Percentiles rank a stretch among this genome's conserved stretches.
Evolutionary conservation across 2,329 filamentous ascomycete species (phyloP).

Genomic region (Chlorencoelia australis): DNA sequence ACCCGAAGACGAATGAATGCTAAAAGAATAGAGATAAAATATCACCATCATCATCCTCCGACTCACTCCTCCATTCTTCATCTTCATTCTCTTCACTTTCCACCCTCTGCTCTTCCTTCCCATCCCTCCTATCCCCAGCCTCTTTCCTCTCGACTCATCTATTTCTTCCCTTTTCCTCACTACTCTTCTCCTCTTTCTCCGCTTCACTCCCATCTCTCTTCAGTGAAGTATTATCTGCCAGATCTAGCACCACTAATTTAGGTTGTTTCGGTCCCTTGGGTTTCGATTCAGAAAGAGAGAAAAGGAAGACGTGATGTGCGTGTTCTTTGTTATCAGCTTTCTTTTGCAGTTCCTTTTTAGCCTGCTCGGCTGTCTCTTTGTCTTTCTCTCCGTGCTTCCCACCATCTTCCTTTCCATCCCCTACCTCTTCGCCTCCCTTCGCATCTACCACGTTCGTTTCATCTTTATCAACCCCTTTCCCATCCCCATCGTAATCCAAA

Average conservation of each 20-base stretch:
- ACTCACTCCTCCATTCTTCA: conserved; percentile 6
- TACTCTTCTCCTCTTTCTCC: too few relatives aligned
- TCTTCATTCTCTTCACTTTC: conserved; percentile 3
- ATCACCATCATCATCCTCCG: conserved; percentile 1
- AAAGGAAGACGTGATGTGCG: too few relatives aligned
- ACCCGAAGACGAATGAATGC: background rate
- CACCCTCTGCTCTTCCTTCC: background rate
- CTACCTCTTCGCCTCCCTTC: conserved; percentile 1
- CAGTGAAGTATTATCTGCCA: too few relatives aligned
- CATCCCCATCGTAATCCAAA: conserved; percentile 31
- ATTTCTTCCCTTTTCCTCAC: conserved; percentile 8
- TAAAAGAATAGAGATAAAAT: too few relatives aligned
- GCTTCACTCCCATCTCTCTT: conserved; percentile 2
- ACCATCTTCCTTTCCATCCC: conserved; percentile 5
- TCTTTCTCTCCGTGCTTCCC: too few relatives aligned
- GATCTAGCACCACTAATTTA: too few relatives aligned
- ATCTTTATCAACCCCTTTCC: conserved; percentile 9
- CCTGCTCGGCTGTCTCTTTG: too few relatives aligned
- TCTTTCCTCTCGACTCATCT: conserved; percentile 12
- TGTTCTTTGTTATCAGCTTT: too few relatives aligned
- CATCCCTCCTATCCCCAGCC: background rate
- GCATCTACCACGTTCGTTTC: conserved; percentile 1
- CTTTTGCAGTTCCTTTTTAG: too few relatives aligned
- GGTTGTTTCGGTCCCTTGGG: too few relatives aligned
- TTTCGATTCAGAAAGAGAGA: too few relatives aligned